phyloP scores from a whole-genome alignment of 1,284 basidiomycete species.

The Gymnopus androsaceus region DNA sequence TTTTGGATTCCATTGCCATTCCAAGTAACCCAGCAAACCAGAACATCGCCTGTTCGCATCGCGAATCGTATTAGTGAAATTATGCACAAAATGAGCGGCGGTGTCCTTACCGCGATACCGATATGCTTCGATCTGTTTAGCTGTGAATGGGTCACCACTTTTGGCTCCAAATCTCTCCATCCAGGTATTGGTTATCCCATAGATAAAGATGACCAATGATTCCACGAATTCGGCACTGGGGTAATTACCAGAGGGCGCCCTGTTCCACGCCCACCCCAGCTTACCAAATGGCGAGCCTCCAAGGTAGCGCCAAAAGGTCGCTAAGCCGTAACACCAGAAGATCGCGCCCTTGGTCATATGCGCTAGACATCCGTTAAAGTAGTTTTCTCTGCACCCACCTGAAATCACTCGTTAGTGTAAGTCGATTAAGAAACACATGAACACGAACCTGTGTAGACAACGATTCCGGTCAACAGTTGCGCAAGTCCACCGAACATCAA shows the following conservation, averaged over 20 bases:
- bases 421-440: background rate
- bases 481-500: conserved; percentile 73
- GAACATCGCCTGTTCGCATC: conserved; percentile 83
- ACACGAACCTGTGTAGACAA: conserved; percentile 66
- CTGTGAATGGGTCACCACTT: conserved; percentile 83
- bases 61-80: background rate
- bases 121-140: conserved; percentile 96
- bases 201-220: conserved; percentile 83
- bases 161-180: conserved; percentile 92
- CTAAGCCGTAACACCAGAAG: conserved; percentile 89
- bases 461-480: conserved; percentile 67
- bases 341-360: conserved; percentile 94
- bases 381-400: conserved; percentile 77
- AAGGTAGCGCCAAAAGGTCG: conserved; percentile 89
- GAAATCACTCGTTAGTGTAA: background rate
- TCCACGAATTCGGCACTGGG: conserved; percentile 88
- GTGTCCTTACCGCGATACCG: conserved; percentile 75
- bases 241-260: conserved; percentile 48
- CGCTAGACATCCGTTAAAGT: conserved; percentile 83
- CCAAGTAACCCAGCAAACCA: conserved; percentile 93
- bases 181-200: conserved; percentile 93
- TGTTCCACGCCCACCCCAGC: conserved; percentile 96
- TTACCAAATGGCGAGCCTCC: conserved; percentile 76
- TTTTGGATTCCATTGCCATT: conserved; percentile 85
- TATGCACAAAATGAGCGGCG: background rate